Evolutionary conservation across 129 eudicot genomes (phyloP).

Genomic region (carrot (Daucus carota)): DH1_v3.0 NC_030384.2:29699001-29699500

Average conservation of each 20-base stretch:
- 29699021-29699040: too few species aligned
- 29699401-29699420: too few species aligned
- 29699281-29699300: not conserved
- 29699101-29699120: not conserved
- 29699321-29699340: not conserved
- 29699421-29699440: too few species aligned
- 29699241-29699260: not conserved
- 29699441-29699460: too few species aligned
- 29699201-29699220: not conserved
- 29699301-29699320: not conserved
- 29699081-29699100: not conserved
- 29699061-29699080: not conserved
- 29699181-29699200: slow-evolving; percentile 1
- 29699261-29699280: not conserved
- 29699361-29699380: not conserved
- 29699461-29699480: too few species aligned
- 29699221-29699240: not conserved
- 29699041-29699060: too few species aligned
- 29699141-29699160: slow-evolving; percentile 5
- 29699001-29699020: too few species aligned
- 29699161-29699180: not conserved
- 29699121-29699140: not conserved
- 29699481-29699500: too few species aligned
- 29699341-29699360: not conserved
- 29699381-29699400: not conserved